phyloP scores from a whole-genome alignment of 2,329 filamentous ascomycete genomes.

The Rutstroemia sp. region DNA sequence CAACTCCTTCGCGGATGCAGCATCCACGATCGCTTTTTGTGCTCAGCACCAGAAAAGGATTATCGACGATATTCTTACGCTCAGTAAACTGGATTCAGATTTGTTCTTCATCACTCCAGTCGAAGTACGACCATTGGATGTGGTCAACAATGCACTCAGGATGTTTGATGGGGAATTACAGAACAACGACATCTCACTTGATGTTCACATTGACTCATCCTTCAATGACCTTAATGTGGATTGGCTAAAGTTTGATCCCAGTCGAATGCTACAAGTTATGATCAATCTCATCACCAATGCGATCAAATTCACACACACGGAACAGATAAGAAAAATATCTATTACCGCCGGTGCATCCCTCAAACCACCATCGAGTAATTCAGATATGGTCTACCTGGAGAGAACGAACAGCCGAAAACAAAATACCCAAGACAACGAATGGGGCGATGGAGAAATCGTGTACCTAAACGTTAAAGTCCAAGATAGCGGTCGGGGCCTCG shows the following conservation, averaged over 20 bases:
- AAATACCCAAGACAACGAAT: constrained; percentile 33
- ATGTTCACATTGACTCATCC: constrained; percentile 54
- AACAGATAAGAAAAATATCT: constrained; percentile 47
- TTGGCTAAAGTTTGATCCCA: constrained; percentile 65
- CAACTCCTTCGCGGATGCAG: constrained; percentile 59
- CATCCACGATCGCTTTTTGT: constrained; percentile 75
- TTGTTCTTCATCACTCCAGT: constrained; percentile 64
- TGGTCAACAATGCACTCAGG: constrained; percentile 61
- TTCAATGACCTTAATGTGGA: constrained; percentile 51
- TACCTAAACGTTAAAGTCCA: constrained; percentile 68
- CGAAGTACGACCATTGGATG: constrained; percentile 58
- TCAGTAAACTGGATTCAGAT: constrained; percentile 64
- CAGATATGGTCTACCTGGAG: constrained; percentile 11
- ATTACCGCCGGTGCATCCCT: constrained; percentile 29
- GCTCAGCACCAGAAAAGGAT: constrained; percentile 65
- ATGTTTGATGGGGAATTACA: constrained; percentile 74
- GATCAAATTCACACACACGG: constrained; percentile 69
- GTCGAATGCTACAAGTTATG: constrained; percentile 67
- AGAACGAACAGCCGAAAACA: constrained; percentile 26
- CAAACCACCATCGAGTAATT: constrained; percentile 8
- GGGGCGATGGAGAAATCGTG: constrained; percentile 64
- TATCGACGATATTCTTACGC: constrained; percentile 58
- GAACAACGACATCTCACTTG: constrained; percentile 59
- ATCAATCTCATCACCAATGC: constrained; percentile 78
- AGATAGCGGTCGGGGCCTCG: constrained; percentile 71